Conservation (phyloP, 1,284 basidiomycete species). For the Meripilus lineatus region DNA sequence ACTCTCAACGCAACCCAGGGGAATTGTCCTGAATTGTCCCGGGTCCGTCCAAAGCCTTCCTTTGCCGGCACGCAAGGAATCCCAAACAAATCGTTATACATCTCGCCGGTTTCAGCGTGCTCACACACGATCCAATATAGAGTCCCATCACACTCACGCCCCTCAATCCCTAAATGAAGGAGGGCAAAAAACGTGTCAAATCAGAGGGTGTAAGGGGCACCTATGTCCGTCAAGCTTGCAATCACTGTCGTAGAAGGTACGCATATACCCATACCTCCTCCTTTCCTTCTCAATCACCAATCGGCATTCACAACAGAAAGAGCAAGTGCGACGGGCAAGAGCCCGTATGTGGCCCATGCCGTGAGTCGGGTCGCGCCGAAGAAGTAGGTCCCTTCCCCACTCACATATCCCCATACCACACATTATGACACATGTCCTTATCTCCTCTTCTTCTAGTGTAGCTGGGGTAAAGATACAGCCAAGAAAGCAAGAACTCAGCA, state of each 20-base stretch:
- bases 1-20: no score
- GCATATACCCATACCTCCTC: background rate
- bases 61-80: no score
- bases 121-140: no score
- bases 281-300: background rate
- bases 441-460: constrained; percentile 33
- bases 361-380: constrained; percentile 31
- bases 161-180: constrained; percentile 19
- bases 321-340: constrained; percentile 48
- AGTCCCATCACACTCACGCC: no score
- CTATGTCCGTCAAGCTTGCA: constrained; percentile 45
- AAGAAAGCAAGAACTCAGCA: constrained; percentile 47
- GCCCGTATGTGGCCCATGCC: constrained; percentile 44
- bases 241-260: constrained; percentile 46
- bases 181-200: constrained; percentile 22
- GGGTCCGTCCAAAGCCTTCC: no score
- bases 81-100: no score
- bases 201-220: constrained; percentile 31
- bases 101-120: no score
- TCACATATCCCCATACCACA: background rate
- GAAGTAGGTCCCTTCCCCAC: constrained; percentile 32
- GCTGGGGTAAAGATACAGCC: constrained; percentile 47
- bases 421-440: background rate
- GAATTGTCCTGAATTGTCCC: no score
- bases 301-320: constrained; percentile 34